These are phyloP conservation scores for Vachellia collinsii DNA, from an alignment of 306 rosid species.

Conservation along the genomic window DNA sequence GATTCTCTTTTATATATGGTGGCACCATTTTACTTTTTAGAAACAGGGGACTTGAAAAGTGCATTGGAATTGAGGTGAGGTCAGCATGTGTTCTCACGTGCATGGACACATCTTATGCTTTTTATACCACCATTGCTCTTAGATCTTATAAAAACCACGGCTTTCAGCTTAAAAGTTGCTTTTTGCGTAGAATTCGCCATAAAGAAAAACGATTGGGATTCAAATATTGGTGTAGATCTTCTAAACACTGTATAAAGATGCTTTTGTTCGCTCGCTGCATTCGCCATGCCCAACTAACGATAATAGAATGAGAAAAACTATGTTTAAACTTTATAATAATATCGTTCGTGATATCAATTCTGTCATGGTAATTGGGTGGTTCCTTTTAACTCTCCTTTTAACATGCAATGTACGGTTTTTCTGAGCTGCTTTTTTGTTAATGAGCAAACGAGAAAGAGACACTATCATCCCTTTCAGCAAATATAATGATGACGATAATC, in stretches of 20 bases:
- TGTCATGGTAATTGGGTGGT: not conserved
- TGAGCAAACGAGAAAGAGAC: not conserved
- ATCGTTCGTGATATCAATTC: not conserved
- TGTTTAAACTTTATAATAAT: not conserved
- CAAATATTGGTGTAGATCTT: not conserved
- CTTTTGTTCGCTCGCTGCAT: not conserved
- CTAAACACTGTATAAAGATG: not conserved
- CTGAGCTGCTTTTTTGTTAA: not conserved
- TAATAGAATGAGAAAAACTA: not conserved
- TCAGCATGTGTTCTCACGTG: slow-evolving; percentile 56
- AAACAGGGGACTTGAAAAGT: not conserved
- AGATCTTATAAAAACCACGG: not conserved
- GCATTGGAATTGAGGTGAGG: not conserved
- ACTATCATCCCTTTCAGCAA: not conserved
- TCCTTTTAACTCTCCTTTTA: slow-evolving; percentile 2
- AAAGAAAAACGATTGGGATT: not conserved
- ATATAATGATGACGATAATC: not conserved
- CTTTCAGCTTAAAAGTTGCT: slow-evolving; percentile 29
- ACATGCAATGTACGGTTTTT: not conserved
- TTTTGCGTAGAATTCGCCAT: not conserved
- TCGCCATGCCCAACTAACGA: not conserved
- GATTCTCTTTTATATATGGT: not conserved
- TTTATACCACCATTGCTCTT: slow-evolving; percentile 8
- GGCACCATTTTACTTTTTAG: not conserved
- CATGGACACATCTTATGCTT: slow-evolving; percentile 35